phyloP scores from a whole-genome alignment of 2,329 filamentous ascomycete genomes.

The Aspergillus glaucus region DNA sequence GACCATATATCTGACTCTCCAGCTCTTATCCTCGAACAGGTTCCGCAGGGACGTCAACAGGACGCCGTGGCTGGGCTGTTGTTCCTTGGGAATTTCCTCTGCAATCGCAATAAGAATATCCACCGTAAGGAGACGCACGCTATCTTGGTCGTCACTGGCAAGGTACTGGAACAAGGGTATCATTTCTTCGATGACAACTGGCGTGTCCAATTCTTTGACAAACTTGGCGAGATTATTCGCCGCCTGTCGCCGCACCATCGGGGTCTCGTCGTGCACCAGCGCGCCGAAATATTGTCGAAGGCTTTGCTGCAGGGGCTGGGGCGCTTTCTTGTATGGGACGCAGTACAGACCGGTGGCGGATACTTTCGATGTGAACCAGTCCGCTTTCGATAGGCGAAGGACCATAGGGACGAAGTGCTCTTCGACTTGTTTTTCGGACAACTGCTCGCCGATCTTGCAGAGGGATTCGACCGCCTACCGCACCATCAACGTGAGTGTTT shows the following conservation, averaged over 20 bases:
- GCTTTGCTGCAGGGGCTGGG: constrained; percentile 78
- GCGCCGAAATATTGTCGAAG: constrained; percentile 86
- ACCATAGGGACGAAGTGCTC: constrained; percentile 96
- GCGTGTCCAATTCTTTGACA: constrained; percentile 89
- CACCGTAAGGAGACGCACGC: constrained; percentile 88
- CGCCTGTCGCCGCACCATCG: constrained; percentile 95
- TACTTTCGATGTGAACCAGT: constrained; percentile 99
- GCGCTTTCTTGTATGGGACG: constrained; percentile 85
- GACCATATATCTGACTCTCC: constrained; percentile 98
- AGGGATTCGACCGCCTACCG: constrained; percentile 89
- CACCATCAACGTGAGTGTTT: constrained; percentile 2
- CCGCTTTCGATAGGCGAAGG: constrained; percentile 92
- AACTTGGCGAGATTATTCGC: constrained; percentile 97
- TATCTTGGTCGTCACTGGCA: constrained; percentile 94
- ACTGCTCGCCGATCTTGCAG: constrained; percentile 95
- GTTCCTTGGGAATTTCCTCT: constrained; percentile 95
- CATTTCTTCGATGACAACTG: constrained; percentile 95
- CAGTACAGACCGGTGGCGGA: constrained; percentile 95
- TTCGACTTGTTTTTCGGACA: constrained; percentile 89
- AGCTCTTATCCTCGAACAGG: constrained; percentile 98
- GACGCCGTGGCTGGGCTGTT: constrained; percentile 93
- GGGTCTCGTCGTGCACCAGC: constrained; percentile 95
- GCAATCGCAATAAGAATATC: constrained; percentile 95
- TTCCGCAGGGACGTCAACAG: constrained; percentile 82
- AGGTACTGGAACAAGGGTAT: constrained; percentile 98